phyloP scores from a whole-genome alignment of 495 filamentous ascomycete genomes.

The Neurospora cerealis region DNA sequence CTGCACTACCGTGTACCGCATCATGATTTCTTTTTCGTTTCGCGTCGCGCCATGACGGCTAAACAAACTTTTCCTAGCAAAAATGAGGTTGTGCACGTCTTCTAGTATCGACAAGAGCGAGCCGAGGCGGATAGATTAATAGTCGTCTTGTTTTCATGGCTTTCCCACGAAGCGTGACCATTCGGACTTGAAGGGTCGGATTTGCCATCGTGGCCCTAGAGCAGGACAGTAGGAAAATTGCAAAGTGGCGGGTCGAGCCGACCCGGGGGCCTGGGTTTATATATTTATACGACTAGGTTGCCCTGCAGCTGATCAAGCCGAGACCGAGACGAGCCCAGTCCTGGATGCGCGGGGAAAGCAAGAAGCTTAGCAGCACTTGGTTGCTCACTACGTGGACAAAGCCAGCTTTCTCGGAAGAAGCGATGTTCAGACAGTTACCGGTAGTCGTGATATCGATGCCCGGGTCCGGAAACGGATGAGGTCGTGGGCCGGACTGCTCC shows the following conservation, averaged over 20 bases:
- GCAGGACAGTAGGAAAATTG: not conserved
- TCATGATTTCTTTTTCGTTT: not conserved
- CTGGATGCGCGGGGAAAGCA: not conserved
- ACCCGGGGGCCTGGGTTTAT: not conserved
- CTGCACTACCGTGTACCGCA: not conserved
- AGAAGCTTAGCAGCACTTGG: not conserved
- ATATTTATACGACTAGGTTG: not conserved
- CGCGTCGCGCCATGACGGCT: not conserved
- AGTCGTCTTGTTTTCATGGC: not conserved
- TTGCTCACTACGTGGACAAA: not conserved
- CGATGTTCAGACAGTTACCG: not conserved
- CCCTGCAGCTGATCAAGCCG: not conserved
- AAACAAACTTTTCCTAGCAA: not conserved
- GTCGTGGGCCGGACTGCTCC: not conserved
- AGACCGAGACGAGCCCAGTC: not conserved
- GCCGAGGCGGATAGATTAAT: not conserved
- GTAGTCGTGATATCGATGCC: not conserved
- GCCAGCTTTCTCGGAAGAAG: not conserved
- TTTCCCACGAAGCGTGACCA: not conserved
- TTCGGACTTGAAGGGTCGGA: not conserved
- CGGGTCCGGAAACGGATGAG: not conserved
- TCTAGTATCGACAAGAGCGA: not conserved
- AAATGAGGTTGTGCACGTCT: not conserved
- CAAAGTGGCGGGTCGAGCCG: not conserved
- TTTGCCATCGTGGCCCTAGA: not conserved